Evolutionary conservation across 306 rosid genomes (phyloP), one percentile per base, ranked within the genome.

Genomic region (Malus fusca): DNA sequence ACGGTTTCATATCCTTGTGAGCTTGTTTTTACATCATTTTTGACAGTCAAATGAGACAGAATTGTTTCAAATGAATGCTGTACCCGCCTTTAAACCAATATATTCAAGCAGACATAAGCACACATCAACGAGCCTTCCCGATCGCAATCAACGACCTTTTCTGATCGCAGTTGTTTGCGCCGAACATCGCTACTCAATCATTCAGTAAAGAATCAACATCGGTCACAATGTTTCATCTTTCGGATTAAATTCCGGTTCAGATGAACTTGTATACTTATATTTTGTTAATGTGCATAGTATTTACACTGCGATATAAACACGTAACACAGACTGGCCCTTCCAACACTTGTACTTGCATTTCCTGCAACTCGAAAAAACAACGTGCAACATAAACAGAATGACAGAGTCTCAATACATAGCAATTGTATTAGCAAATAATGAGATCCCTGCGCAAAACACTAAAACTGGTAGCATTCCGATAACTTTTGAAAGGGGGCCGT

Each of bases 1-100:
- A 65, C 79, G 26, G 31, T 86, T 31, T 82, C 75, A 63, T 81
- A 62, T 70, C 59, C 59, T 69, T 66, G 42, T 10, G n/a, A 30
- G 11, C 5, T 51, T 68, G 52, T 62, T 51, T 42, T 33, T 44
- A 4, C 33, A 31, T 31, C 33, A 31, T 31, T 31, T 31, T 31
- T 31, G 33, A 31, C 33, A 4, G 33, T 31, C 33, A 4, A 31
- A 31, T 4, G 28, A 26, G 28, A 26, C 28, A 26, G 28, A 26
- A 26, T 8, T 37, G 42, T 9, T 37, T 37, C 42, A 8, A 37
- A 37, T 37, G 10, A 37, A 37, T 37, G 42, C 10, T 37, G 42
- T 37, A 37, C 9, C 42, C 42, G 42, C 42, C 42, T 37, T 8
- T 8, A 40, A 40, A 40, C 43, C 11, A 40, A 8, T 8, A 40